Base-by-base conservation (phyloP, 2,329 filamentous ascomycete species). In the Orbilia quercus region DNA sequence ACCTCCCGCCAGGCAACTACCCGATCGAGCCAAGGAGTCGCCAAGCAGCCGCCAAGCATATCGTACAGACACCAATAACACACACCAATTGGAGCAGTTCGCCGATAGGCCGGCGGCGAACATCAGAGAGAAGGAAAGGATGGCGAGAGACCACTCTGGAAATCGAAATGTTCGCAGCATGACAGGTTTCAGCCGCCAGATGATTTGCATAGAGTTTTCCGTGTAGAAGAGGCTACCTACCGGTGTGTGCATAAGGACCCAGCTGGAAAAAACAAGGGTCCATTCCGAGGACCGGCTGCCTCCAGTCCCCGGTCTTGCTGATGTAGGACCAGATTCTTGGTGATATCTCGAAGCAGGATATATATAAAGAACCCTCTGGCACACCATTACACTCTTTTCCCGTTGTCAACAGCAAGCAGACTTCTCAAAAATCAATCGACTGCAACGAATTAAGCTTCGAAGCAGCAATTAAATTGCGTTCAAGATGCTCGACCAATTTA, bases 401-500 rank as follows among this genome's bases (percentile, higher is more conserved):
- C 50, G 45, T 31, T 9, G 9, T 31, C 28, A 31, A 5, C 28
- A 62, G 44, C 58, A 53, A 59, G 53, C 53, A 59, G 54, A 23
- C 50, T 65, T 57, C 57, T 62, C 38, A 36, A 57, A 44, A 12
- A 50, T n/a, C 51, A n/a, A 34, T 31, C 51, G 4, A 42, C 44
- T 58, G 51, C 28, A 31, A 9, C 9, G 28, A 25, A 65, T n/a
- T n/a, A n/a, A n/a, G n/a, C n/a, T n/a, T n/a, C n/a, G 38, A 51
- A 60, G n/a, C 20, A 38, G 31, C 14, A n/a, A n/a, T n/a, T n/a
- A n/a, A n/a, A n/a, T n/a, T 36, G 16, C 47, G 9, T 31, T 77
- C 82, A 86, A 82, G 75, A 88, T 87, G 85, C 84, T 89, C 77
- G 80, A 85, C 78, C 80, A 88, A 77, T 91, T 90, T 80, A 87